Conservation (phyloP, 2,329 filamentous ascomycete genomes). For the Pestalotiopsis fici region DNA sequence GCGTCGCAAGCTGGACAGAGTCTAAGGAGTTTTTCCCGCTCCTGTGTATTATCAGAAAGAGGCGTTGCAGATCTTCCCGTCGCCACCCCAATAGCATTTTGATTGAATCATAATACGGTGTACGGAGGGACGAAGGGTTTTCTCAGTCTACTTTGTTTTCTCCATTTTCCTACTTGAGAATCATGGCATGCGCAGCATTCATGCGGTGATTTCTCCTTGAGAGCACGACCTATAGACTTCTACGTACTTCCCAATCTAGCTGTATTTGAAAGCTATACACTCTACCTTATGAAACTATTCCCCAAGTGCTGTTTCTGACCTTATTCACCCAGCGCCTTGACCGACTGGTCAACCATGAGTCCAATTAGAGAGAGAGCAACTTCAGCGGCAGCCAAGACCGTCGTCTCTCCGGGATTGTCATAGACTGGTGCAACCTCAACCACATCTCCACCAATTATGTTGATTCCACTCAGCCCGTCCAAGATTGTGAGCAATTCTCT, state of each 20-base stretch:
- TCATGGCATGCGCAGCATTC: slow-evolving; percentile 10
- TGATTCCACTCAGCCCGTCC: slow-evolving; percentile 69
- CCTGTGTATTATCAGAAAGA: slow-evolving; percentile 19
- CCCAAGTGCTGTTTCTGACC: not conserved
- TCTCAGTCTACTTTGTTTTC: slow-evolving; percentile 11
- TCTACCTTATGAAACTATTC: not conserved
- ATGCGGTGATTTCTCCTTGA: not conserved
- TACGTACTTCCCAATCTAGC: slow-evolving; percentile 1
- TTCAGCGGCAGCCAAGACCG: slow-evolving; percentile 72
- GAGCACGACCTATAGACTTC: slow-evolving; percentile 3
- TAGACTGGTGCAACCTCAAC: slow-evolving; percentile 81
- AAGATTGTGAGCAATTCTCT: slow-evolving; percentile 75
- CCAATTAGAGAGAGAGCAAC: slow-evolving; percentile 73
- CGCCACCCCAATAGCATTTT: slow-evolving; percentile 1
- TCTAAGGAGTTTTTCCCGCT: slow-evolving; percentile 37
- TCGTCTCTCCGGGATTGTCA: slow-evolving; percentile 73
- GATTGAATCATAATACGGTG: slow-evolving; percentile 23
- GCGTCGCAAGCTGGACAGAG: slow-evolving; percentile 79
- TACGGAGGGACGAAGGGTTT: slow-evolving; percentile 15
- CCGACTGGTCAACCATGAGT: slow-evolving; percentile 52
- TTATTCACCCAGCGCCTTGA: slow-evolving; percentile 8
- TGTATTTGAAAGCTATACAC: slow-evolving; percentile 4
- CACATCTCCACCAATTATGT: slow-evolving; percentile 76
- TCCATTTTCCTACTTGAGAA: not conserved
- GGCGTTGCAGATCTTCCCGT: not conserved